phyloP scores from a whole-genome alignment of 352 stramenopile species.

The Pythium angustatum region DNA sequence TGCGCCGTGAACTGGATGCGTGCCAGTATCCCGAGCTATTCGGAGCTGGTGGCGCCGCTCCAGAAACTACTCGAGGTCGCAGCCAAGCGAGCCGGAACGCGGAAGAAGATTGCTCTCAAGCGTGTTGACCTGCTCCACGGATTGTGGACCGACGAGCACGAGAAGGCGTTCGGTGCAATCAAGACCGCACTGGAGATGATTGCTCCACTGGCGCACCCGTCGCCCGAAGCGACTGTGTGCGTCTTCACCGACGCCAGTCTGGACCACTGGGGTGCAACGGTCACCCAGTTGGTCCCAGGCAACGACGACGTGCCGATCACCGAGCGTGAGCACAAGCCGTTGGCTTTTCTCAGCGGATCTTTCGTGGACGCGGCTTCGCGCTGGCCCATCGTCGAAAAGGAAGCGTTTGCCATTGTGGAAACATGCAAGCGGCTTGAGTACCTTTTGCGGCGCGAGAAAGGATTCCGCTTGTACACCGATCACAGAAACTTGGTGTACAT shows the following conservation, averaged over 20 bases:
- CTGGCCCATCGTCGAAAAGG: conserved; percentile 33
- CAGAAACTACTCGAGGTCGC: conserved; percentile 20
- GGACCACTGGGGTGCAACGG: conserved; percentile 24
- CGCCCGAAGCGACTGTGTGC: conserved; percentile 15
- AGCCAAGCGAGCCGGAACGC: not conserved
- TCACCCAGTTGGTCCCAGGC: conserved; percentile 20
- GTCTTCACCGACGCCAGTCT: conserved; percentile 31
- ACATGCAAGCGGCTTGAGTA: conserved; percentile 31
- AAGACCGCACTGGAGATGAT: conserved; percentile 22
- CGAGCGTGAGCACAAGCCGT: conserved; percentile 25
- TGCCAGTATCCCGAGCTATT: conserved; percentile 32
- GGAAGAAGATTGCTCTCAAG: conserved; percentile 27
- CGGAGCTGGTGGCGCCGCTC: conserved; percentile 19
- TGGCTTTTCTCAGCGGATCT: conserved; percentile 28
- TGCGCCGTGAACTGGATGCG: conserved; percentile 41
- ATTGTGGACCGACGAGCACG: conserved; percentile 6
- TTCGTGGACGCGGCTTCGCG: conserved; percentile 16
- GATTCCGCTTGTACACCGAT: conserved; percentile 33
- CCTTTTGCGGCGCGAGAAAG: conserved; percentile 17
- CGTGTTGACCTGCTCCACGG: conserved; percentile 14
- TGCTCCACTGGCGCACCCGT: conserved; percentile 27
- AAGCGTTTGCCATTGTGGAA: conserved; percentile 32
- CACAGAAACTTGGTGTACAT: conserved; percentile 34
- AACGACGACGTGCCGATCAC: conserved; percentile 6
- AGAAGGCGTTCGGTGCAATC: not conserved